Base-by-base conservation (phyloP, 306 rosid species). In the Macrotyloma uniflorum region DNA sequence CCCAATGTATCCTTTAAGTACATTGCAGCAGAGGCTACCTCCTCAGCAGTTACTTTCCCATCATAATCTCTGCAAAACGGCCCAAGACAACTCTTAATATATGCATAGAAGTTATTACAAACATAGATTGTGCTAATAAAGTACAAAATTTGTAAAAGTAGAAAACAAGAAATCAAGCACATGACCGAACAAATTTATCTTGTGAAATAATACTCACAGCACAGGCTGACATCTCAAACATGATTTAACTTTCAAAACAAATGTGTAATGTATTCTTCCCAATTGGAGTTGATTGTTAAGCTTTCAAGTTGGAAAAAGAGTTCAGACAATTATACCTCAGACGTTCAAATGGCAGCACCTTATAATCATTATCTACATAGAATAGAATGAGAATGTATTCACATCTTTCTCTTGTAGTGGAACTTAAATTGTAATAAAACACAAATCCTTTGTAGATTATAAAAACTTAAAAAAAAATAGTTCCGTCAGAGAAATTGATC, bases 1-100 rank as follows among this genome's bases (percentile, higher is more conserved):
- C 88, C 97, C 85, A 94, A 82, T 32, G 97, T 90, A 77, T 94
- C 82, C 88, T 94, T 94, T 50, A 94, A 84, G 88, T 94, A 92
- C 70, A 88, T 89, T 40, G 97, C 97, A 59, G 98, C 98, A 55
- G 91, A 81, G 30, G 98, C 98, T 61, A 94, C 98, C 91, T 94
- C 98, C 84, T 92, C 98, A 12, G 98, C 88, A 80, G 97, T 90
- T 49, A 94, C 98, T 88, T 94, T 94, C 35, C 98, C 98, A 73
- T 92, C 98, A 72, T 83, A 90, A 90, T 94, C 97, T 85, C 97
- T 94, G 91, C 84, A 85, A 33, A 71, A 78, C 47, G 10, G 14
- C 67, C 61, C 33, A 57, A 74, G 49, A 26, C 5, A 72, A 53
- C 43, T n/a, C 22, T 42, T 1, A 18, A 59, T 43, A 40, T 20